These are phyloP conservation scores for Dictyostelium firmibasis DNA, from an alignment of 78 protist species.

Conservation along the genomic window DNA sequence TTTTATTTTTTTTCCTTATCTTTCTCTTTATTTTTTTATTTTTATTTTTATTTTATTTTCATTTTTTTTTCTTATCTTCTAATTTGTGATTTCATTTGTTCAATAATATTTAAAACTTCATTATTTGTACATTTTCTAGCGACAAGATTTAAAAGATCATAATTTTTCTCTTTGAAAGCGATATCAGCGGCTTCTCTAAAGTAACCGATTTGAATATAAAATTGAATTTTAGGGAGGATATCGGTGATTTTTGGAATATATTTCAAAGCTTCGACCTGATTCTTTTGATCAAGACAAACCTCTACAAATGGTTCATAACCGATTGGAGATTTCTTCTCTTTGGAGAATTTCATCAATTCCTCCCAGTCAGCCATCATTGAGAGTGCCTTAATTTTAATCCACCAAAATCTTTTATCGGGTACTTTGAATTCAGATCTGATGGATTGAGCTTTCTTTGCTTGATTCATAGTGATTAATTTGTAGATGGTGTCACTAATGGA, in stretches of 20 bases:
- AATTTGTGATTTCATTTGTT: slow-evolving; percentile 68
- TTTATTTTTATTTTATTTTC: neutral
- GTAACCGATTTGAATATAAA: slow-evolving; percentile 45
- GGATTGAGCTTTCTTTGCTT: slow-evolving; percentile 5
- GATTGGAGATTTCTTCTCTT: slow-evolving; percentile 82
- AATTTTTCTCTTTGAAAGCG: slow-evolving; percentile 67
- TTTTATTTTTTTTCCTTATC: neutral
- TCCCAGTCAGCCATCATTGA: slow-evolving; percentile 30
- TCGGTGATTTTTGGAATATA: slow-evolving; percentile 78
- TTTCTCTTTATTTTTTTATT: neutral
- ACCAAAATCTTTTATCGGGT: slow-evolving; percentile 81
- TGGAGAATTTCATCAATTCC: slow-evolving; percentile 39
- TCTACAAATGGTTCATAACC: slow-evolving; percentile 85
- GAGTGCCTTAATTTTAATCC: slow-evolving; percentile 80
- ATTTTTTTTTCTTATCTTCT: slow-evolving; percentile 1
- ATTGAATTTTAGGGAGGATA: slow-evolving; percentile 17
- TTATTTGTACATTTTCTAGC: slow-evolving; percentile 60
- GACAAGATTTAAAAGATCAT: slow-evolving; percentile 41
- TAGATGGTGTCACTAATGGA: slow-evolving; percentile 60
- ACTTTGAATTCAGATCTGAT: slow-evolving; percentile 65
- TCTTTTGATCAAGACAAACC: slow-evolving; percentile 50
- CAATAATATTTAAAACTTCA: slow-evolving; percentile 25
- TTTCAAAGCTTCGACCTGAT: slow-evolving; percentile 56
- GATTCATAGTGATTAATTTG: slow-evolving; percentile 29
- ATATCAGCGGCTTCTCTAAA: slow-evolving; percentile 77